Evolutionary conservation across 2,329 filamentous ascomycete genomes (phyloP).

Genomic region (Microsporum ferrugineum): DNA sequence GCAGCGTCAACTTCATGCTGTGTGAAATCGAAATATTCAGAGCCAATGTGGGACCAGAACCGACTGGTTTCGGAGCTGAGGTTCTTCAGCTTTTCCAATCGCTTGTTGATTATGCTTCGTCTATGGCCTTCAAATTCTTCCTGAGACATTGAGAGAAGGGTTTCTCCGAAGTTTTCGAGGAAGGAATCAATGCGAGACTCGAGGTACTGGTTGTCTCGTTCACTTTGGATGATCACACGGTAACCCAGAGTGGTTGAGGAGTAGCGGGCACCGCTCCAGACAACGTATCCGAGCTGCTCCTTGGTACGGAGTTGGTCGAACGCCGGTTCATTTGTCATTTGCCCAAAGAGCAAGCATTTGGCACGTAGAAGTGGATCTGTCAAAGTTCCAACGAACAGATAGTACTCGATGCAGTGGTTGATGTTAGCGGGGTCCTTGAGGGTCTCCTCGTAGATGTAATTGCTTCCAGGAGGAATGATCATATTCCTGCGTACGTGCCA

Average conservation of each 20-base stretch:
- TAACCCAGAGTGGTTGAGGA: conserved; percentile 73
- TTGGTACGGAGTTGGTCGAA: conserved; percentile 94
- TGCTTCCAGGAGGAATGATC: conserved; percentile 64
- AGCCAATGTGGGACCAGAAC: conserved; percentile 75
- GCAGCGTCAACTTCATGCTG: conserved; percentile 68
- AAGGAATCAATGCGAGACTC: conserved; percentile 83
- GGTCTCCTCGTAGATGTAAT: conserved; percentile 69
- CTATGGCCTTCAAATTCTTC: conserved; percentile 85
- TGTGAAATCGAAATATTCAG: conserved; percentile 82
- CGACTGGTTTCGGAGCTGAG: conserved; percentile 70
- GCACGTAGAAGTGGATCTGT: conserved; percentile 60
- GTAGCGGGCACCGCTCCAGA: conserved; percentile 66
- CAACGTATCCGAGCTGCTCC: conserved; percentile 93
- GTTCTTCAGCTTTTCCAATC: conserved; percentile 86
- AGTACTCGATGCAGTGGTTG: conserved; percentile 74
- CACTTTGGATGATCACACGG: conserved; percentile 85
- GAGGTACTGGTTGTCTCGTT: conserved; percentile 70
- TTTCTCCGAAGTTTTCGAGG: conserved; percentile 54
- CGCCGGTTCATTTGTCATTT: conserved; percentile 83
- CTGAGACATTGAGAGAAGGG: conserved; percentile 63
- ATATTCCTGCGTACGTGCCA: conserved; percentile 70
- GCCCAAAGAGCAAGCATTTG: conserved; percentile 68
- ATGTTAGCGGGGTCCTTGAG: conserved; percentile 81
- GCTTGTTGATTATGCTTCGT: conserved; percentile 72
- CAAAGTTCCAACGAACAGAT: conserved; percentile 58